Base-by-base conservation (phyloP, 164 flowering plant species). In the Cinnamomum micranthum region DNA sequence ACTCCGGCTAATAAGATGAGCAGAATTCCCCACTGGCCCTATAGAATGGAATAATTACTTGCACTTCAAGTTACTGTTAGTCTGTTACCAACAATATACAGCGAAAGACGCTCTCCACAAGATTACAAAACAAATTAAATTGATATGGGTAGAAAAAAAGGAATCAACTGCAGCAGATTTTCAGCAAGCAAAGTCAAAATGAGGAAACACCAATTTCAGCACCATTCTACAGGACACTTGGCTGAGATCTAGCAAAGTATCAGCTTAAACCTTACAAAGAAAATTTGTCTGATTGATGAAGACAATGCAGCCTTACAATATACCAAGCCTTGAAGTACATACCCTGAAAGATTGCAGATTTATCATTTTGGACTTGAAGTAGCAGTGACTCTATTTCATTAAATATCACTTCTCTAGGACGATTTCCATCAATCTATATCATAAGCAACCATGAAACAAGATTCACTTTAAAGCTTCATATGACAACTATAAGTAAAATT, bases 351-450 rank as follows among this genome's bases (percentile, higher is more conserved):
- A 9, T 35, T 19, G 24, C 88, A 77, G 74, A 68, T 22, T 86
- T 85, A 70, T 82, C 84, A 70, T 80, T 76, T 82, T 83, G 84
- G 66, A 84, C 80, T 81, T 86, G 84, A 20, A 80, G 82, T 55
- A 95, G 78, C 77, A 95, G 41, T 47, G 89, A 82, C 20, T 82
- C 81, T 73, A 92, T 86, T 71, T 88, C 93, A 73, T 77, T 74
- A 71, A 95, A 95, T 51, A 95, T 86, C 65, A 76, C 81, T 41
- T 88, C 91, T 82, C 88, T 91, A 13, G 87, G 70, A 67, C 87
- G 91, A 72, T 88, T 92, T 63, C 97, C 98, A 87, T 92, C 92
- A 69, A 92, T 69, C 98, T 95, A 83, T 75, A 71, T 33, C 68
- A 63, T 70, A 65, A 47, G 70, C 55, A n/a, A 25, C 3, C 25